Conservation (phyloP, 192 early-diverging fungal species). For the Backusella liffmaniae region DNA sequence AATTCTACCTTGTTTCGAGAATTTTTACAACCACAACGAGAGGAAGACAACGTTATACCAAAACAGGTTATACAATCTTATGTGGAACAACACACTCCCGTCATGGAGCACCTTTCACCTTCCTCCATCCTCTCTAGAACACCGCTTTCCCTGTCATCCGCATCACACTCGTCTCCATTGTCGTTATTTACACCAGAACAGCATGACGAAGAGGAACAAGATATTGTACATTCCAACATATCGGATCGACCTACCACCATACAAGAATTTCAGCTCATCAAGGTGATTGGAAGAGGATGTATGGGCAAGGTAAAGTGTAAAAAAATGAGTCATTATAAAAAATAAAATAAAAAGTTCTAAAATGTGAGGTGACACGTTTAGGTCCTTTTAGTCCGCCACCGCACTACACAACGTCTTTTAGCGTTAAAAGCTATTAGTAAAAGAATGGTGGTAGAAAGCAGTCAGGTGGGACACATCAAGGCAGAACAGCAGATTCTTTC, state of each 20-base stretch:
- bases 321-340: neutral
- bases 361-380: neutral
- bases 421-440: slow-evolving; percentile 58
- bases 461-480: slow-evolving; percentile 76
- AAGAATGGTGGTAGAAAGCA: slow-evolving; percentile 62
- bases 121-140: neutral
- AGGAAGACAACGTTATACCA: slow-evolving; percentile 40
- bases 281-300: slow-evolving; percentile 53
- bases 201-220: neutral
- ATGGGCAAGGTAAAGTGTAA: slow-evolving; percentile 51
- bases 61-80: neutral
- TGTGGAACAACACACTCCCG: neutral
- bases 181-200: neutral
- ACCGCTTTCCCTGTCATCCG: neutral
- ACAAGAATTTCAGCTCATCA: slow-evolving; percentile 50
- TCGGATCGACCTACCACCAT: slow-evolving; percentile 26
- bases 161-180: neutral
- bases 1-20: slow-evolving; percentile 40
- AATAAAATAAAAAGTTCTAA: slow-evolving; percentile 19
- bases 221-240: neutral
- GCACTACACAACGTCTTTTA: slow-evolving; percentile 26
- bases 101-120: neutral
- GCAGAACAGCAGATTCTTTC: slow-evolving; percentile 82
- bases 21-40: slow-evolving; percentile 45
- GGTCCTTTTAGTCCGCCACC: slow-evolving; percentile 18